Percentiles rank a stretch among this genome's conserved stretches.
These are phyloP conservation scores for Kodamaea fukazawae DNA, from an alignment of 805 yeast genomes.

Conservation along the genomic window DNA sequence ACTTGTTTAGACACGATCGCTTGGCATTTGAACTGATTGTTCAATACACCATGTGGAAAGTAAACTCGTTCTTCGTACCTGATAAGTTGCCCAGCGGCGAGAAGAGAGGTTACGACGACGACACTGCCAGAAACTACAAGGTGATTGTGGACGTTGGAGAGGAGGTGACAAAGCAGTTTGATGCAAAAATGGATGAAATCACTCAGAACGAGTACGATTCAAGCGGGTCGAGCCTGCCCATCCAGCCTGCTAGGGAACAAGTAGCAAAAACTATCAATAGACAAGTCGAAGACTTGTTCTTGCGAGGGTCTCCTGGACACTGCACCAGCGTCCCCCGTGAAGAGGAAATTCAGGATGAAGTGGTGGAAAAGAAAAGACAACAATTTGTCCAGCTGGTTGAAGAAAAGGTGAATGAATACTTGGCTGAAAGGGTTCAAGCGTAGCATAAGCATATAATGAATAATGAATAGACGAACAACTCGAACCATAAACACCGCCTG, in stretches of 20 bases:
- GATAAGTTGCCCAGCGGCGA: constrained; percentile 3
- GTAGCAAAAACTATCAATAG: constrained; percentile 31
- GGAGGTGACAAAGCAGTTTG: constrained; percentile 31
- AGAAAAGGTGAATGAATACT: constrained; percentile 21
- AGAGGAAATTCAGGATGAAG: constrained; percentile 9
- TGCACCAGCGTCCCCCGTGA: background rate
- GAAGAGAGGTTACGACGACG: constrained; percentile 1
- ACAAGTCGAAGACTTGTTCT: constrained; percentile 21
- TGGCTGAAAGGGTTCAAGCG: constrained; percentile 2
- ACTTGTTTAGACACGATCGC: constrained; percentile 46
- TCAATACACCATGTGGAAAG: constrained; percentile 41
- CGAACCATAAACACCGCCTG: too few species aligned
- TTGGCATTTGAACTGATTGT: constrained; percentile 39
- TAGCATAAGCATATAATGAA: background rate
- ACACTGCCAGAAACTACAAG: constrained; percentile 7
- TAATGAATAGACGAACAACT: too few species aligned
- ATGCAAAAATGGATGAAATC: constrained; percentile 32
- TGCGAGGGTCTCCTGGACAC: background rate
- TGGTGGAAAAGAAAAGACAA: constrained; percentile 20
- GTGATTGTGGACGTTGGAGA: constrained; percentile 33
- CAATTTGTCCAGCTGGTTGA: constrained; percentile 27
- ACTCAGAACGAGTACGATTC: constrained; percentile 17
- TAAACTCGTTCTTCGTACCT: constrained; percentile 23
- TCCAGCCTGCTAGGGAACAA: constrained; percentile 25
- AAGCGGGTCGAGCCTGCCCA: constrained; percentile 9